Evolutionary conservation across 306 rosid species (phyloP).

Genomic region (Dalbergia cochinchinensis): DNA sequence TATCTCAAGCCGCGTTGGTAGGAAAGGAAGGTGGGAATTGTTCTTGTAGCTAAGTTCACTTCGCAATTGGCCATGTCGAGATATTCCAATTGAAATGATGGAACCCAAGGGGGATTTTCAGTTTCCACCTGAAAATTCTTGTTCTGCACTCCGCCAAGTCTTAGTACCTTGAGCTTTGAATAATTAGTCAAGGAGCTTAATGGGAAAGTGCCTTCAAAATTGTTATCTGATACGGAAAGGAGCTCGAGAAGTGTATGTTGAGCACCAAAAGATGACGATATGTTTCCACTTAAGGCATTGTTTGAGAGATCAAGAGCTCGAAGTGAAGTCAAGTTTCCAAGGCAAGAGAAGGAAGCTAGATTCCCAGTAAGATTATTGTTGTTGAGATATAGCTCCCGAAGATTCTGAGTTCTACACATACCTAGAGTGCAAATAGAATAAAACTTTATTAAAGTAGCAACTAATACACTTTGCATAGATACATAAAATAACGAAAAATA

Average conservation of each 20-base stretch:
- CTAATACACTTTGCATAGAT: no score
- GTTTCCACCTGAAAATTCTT: conserved; percentile 38
- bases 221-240: background rate
- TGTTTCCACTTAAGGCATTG: background rate
- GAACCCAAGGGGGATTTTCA: conserved; percentile 21
- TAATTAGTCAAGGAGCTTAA: background rate
- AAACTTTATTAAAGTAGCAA: no score
- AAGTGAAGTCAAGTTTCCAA: conserved; percentile 28
- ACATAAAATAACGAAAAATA: no score
- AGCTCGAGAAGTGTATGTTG: background rate
- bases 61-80: background rate
- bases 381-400: background rate
- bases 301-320: background rate
- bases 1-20: background rate
- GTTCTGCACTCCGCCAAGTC: background rate
- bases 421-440: background rate
- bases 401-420: conserved; percentile 3
- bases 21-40: conserved; percentile 16
- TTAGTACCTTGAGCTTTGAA: conserved; percentile 16
- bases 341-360: background rate
- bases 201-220: conserved; percentile 38
- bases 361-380: no score
- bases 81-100: conserved; percentile 40
- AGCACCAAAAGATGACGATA: background rate
- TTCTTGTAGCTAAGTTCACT: background rate